Evolutionary conservation across 1,284 basidiomycete species (phyloP).

Genomic region (Pseudozyma sp.): DNA sequence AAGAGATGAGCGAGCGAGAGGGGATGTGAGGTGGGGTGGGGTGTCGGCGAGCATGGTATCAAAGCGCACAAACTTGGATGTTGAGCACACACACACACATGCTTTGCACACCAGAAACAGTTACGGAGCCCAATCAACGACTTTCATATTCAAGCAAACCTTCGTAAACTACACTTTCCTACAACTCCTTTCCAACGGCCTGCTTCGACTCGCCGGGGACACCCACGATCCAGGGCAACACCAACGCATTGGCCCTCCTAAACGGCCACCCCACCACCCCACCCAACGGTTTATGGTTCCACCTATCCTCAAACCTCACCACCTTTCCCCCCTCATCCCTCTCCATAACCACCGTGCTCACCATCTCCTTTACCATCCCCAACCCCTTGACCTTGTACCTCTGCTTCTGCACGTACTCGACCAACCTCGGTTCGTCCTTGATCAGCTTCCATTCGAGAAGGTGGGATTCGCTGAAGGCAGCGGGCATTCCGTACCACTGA

Average conservation of each 20-base stretch:
- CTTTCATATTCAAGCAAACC: neutral
- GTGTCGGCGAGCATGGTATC: too few species aligned
- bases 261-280: constrained; percentile 28
- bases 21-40: too few species aligned
- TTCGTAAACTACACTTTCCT: too few species aligned
- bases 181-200: constrained; percentile 10
- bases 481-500: constrained; percentile 77
- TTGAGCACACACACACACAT: too few species aligned
- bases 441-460: constrained; percentile 73
- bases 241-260: constrained; percentile 32
- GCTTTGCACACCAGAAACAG: too few species aligned
- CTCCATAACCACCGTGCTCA: constrained; percentile 76
- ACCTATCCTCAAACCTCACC: constrained; percentile 74
- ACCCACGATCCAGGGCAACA: constrained; percentile 19
- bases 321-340: constrained; percentile 77
- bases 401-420: constrained; percentile 76
- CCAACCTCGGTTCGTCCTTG: constrained; percentile 71
- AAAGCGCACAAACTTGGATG: too few species aligned
- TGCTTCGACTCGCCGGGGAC: constrained; percentile 27
- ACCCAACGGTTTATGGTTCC: constrained; percentile 69
- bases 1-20: too few species aligned
- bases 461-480: constrained; percentile 73
- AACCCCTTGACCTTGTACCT: constrained; percentile 72
- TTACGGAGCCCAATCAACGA: neutral
- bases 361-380: constrained; percentile 73